These are phyloP conservation scores for Camelina laxa DNA, from an alignment of 345 rosid species.

Conservation along the genomic window DNA sequence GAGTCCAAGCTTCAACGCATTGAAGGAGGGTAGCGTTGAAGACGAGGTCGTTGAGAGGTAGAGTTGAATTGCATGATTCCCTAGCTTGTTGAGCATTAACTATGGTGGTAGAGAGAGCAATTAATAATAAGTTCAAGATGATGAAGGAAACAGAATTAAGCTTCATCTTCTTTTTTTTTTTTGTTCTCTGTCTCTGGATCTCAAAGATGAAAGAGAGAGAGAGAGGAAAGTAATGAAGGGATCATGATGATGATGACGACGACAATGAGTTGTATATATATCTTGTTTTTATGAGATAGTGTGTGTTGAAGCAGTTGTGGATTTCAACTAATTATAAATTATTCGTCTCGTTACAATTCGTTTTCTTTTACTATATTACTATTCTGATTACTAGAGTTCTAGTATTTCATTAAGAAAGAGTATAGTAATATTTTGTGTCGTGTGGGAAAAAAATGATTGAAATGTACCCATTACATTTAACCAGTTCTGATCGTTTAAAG, in stretches of 20 bases:
- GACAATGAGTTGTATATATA: constrained; percentile 4
- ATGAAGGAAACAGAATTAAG: constrained; percentile 20
- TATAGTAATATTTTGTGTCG: background rate
- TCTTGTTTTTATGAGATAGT: constrained; percentile 16
- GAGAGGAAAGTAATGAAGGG: constrained; percentile 23
- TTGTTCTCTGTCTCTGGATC: constrained; percentile 1
- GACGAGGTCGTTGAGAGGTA: constrained; percentile 47
- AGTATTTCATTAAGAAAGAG: constrained; percentile 15
- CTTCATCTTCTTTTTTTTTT: constrained; percentile 22
- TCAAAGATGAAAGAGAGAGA: constrained; percentile 9
- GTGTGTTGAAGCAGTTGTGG: constrained; percentile 29
- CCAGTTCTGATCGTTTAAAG: too few species aligned
- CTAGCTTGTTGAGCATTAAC: constrained; percentile 39
- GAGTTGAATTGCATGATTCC: constrained; percentile 54
- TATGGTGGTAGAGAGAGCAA: constrained; percentile 24
- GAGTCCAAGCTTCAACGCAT: constrained; percentile 59
- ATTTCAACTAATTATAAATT: constrained; percentile 9
- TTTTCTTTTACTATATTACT: background rate
- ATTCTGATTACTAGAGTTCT: too few species aligned
- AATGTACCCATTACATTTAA: background rate
- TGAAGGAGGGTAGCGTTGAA: constrained; percentile 53
- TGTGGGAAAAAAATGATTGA: constrained; percentile 16
- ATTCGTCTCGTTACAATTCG: background rate
- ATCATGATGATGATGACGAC: constrained; percentile 29
- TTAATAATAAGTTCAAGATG: constrained; percentile 23